phyloP scores from a whole-genome alignment of 2,329 filamentous ascomycete species.

The Colletotrichum coccodes region DNA sequence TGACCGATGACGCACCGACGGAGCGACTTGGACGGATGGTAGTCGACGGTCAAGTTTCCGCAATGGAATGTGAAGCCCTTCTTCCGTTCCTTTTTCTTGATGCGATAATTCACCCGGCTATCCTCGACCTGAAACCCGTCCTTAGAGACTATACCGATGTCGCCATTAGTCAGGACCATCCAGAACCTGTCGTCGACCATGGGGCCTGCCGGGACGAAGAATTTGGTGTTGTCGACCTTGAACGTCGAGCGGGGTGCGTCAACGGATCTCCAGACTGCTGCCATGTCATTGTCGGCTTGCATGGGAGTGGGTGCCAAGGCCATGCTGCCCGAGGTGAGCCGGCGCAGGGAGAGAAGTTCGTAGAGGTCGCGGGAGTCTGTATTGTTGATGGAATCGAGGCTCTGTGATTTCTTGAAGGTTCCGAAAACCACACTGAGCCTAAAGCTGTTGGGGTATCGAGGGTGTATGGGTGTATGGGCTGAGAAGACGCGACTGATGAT shows the following conservation, averaged over 20 bases:
- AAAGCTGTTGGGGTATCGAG: not conserved
- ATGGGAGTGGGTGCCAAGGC: not conserved
- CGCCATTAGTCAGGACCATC: not conserved
- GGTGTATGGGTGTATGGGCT: not conserved
- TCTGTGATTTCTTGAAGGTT: not conserved
- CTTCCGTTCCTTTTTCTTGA: not conserved
- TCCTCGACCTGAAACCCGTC: not conserved
- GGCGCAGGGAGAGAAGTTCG: not conserved
- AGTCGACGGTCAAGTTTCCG: not conserved
- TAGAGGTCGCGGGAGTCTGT: too few relatives aligned
- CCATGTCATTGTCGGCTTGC: not conserved
- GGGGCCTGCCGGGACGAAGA: constrained; percentile 17
- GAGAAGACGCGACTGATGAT: not conserved
- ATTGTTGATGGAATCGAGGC: not conserved
- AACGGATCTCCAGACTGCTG: not conserved
- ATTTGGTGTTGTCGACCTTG: constrained; percentile 1
- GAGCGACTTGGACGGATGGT: not conserved
- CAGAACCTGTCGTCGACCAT: constrained; percentile 1
- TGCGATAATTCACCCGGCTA: not conserved
- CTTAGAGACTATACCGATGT: not conserved
- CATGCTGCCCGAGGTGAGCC: not conserved
- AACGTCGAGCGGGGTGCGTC: constrained; percentile 12
- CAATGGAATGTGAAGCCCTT: not conserved
- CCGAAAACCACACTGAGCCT: not conserved
- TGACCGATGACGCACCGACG: not conserved